A percentile compares a stretch with the other conserved stretches of the same genome.
Evolutionary conservation across 2,329 filamentous ascomycete genomes (phyloP).

Genomic region (Penicillium sp.): DNA sequence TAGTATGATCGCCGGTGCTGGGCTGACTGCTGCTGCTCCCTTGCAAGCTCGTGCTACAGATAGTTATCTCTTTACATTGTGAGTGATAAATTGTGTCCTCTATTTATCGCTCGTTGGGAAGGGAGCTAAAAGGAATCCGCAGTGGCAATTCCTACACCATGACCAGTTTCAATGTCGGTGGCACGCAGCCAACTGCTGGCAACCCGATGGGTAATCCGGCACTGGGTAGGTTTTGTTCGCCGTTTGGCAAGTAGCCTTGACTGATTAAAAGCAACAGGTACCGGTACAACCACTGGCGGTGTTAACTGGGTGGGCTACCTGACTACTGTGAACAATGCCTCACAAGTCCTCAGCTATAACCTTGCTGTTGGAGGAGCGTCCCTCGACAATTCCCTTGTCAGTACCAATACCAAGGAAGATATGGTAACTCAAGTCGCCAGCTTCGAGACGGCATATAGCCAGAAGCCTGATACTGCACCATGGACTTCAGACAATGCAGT

Average conservation of each 20-base stretch:
- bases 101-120: too few relatives aligned
- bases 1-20: constrained; percentile 11
- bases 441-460: constrained; percentile 44
- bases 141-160: constrained; percentile 62
- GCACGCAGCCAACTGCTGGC: constrained; percentile 51
- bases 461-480: constrained; percentile 31
- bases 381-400: constrained; percentile 53
- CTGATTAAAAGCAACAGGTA: constrained; percentile 39
- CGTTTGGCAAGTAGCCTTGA: not conserved
- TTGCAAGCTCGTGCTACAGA: constrained; percentile 9
- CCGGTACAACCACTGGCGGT: constrained; percentile 51
- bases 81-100: constrained; percentile 3
- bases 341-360: constrained; percentile 53
- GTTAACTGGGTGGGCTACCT: constrained; percentile 56
- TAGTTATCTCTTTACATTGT: constrained; percentile 48
- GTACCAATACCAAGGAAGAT: constrained; percentile 50
- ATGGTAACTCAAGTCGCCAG: constrained; percentile 51
- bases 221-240: constrained; percentile 21
- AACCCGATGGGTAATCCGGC: constrained; percentile 64
- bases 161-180: constrained; percentile 57
- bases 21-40: constrained; percentile 22
- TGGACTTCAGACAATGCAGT: constrained; percentile 30
- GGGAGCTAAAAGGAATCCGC: not conserved
- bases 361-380: constrained; percentile 57
- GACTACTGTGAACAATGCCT: constrained; percentile 50